Percentiles rank a stretch among this genome's conserved stretches.
Conservation (phyloP, 192 early-diverging fungal genomes). For the Coemansia biformis region DNA sequence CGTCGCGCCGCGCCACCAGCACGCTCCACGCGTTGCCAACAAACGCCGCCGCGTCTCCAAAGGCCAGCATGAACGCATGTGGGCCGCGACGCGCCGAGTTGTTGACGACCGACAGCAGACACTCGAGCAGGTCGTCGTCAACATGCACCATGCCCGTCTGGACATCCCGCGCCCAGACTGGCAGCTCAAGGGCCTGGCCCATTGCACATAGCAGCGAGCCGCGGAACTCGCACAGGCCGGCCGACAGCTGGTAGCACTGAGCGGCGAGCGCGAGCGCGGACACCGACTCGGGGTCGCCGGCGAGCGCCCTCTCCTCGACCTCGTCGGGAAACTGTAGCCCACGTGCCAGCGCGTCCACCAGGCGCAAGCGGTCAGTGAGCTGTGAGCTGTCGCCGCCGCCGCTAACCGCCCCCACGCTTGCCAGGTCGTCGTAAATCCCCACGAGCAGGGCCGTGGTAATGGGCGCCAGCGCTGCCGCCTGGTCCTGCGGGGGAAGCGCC, state of each 20-base stretch:
- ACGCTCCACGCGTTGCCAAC: slow-evolving; percentile 23
- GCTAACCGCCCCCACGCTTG: slow-evolving; percentile 14
- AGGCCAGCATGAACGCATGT: slow-evolving; percentile 26
- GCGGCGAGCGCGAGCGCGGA: slow-evolving; percentile 13
- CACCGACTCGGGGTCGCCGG: slow-evolving; percentile 19
- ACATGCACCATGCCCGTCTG: slow-evolving; percentile 5
- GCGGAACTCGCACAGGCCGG: slow-evolving; percentile 23
- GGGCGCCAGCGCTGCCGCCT: slow-evolving; percentile 15
- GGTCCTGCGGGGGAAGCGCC: slow-evolving; percentile 19
- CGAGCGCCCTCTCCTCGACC: slow-evolving; percentile 36
- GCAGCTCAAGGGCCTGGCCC: slow-evolving; percentile 9
- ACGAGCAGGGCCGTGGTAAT: slow-evolving; percentile 13
- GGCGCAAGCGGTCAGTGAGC: slow-evolving; percentile 17
- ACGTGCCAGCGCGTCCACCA: slow-evolving; percentile 32
- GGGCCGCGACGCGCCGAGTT: slow-evolving; percentile 32
- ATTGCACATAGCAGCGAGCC: slow-evolving; percentile 3
- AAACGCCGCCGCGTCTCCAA: slow-evolving; percentile 16
- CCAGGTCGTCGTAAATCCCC: slow-evolving; percentile 7
- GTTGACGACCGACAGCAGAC: slow-evolving; percentile 24
- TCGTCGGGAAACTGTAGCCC: slow-evolving; percentile 46
- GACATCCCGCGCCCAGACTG: slow-evolving; percentile 5
- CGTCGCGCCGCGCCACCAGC: slow-evolving; percentile 8
- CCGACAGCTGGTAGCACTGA: slow-evolving; percentile 19
- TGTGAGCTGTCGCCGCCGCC: slow-evolving; percentile 3
- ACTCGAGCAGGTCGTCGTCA: slow-evolving; percentile 26